Conservation (phyloP, 345 rosid species). For the Anastatica hierochuntica region DNA sequence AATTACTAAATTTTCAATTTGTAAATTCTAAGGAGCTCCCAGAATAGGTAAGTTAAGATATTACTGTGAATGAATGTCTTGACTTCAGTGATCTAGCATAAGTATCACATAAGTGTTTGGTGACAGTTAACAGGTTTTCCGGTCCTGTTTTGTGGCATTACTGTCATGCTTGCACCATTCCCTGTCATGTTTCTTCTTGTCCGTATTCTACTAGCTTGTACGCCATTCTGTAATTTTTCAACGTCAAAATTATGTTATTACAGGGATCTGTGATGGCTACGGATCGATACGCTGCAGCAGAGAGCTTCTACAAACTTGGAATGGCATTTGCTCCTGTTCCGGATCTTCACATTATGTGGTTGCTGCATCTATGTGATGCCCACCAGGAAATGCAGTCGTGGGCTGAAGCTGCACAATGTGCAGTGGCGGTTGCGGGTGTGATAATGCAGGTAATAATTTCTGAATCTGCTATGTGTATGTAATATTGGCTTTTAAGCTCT, state of each 20-base stretch:
- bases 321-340: constrained; percentile 99
- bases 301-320: constrained; percentile 94
- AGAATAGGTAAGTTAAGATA: no score
- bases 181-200: neutral
- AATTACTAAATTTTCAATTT: no score
- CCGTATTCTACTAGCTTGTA: neutral
- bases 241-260: neutral
- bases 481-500: neutral
- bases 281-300: constrained; percentile 97
- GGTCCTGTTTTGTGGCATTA: no score
- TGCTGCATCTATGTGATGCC: constrained; percentile 94
- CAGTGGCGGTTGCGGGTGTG: constrained; percentile 92
- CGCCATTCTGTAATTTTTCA: no score
- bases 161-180: no score
- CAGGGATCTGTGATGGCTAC: constrained; percentile 73
- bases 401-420: constrained; percentile 98
- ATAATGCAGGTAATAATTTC: constrained; percentile 66
- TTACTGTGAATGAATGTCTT: no score
- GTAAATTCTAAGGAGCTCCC: no score
- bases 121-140: no score
- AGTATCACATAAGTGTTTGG: no score
- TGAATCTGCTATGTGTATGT: constrained; percentile 1
- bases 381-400: constrained; percentile 99
- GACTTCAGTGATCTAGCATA: no score
- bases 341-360: constrained; percentile 99